These are phyloP conservation scores for Syncephalastrum sp. DNA, from an alignment of 371 early-diverging fungal genomes.

Conservation along the genomic window DNA sequence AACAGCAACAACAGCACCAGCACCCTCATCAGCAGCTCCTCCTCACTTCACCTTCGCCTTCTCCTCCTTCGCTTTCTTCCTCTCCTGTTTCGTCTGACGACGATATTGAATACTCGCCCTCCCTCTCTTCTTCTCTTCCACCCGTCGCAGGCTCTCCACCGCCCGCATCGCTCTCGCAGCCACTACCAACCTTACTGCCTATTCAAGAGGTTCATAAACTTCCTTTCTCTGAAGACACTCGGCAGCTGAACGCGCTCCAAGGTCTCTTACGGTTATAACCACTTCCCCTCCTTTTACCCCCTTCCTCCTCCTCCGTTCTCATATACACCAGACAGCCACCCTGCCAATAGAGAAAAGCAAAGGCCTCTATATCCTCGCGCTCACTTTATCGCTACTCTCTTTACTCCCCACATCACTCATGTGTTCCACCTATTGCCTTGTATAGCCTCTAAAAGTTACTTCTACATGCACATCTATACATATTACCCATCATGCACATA, in stretches of 20 bases:
- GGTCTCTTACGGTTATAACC: conserved; percentile 13
- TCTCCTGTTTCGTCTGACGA: conserved; percentile 34
- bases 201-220: not conserved
- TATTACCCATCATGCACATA: too few species aligned
- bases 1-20: conserved; percentile 21
- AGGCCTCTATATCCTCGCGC: too few species aligned
- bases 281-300: not conserved
- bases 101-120: conserved; percentile 20
- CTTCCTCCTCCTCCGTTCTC: conserved; percentile 2
- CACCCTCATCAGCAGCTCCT: conserved; percentile 13
- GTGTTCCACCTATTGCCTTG: too few species aligned
- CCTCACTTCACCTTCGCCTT: conserved; percentile 15
- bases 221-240: conserved; percentile 13
- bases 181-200: not conserved
- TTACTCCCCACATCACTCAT: too few species aligned
- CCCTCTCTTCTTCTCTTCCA: not conserved
- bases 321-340: not conserved
- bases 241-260: conserved; percentile 19
- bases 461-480: too few species aligned
- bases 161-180: not conserved
- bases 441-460: too few species aligned
- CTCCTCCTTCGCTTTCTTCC: conserved; percentile 28
- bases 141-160: not conserved
- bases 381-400: too few species aligned
- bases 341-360: too few species aligned